Conservation (phyloP, 371 early-diverging fungal genomes). For the Apophysomyces variabilis region DNA sequence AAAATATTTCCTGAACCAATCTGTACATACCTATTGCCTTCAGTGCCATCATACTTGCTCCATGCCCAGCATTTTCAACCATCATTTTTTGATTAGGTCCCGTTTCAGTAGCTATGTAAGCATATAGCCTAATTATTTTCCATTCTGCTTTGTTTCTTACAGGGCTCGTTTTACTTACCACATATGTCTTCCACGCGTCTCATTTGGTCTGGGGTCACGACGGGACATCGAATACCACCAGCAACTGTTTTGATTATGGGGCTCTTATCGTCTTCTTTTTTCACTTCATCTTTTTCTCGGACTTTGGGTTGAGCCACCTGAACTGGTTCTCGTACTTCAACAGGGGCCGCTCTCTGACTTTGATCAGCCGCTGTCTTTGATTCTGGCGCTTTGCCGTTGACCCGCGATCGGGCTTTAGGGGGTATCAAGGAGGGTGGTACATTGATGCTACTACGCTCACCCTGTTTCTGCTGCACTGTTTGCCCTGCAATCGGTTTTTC, state of each 20-base stretch:
- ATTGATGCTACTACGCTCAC: conserved; percentile 6
- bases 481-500: background rate
- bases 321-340: background rate
- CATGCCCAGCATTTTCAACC: conserved; percentile 83
- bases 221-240: conserved; percentile 54
- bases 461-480: background rate
- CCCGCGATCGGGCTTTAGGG: conserved; percentile 30
- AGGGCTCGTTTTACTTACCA: conserved; percentile 24
- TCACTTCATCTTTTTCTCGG: background rate
- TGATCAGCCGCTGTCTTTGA: conserved; percentile 5
- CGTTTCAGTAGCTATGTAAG: conserved; percentile 42
- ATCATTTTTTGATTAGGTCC: conserved; percentile 74
- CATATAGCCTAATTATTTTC: background rate
- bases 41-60: conserved; percentile 73
- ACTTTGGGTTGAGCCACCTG: background rate
- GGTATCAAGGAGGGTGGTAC: conserved; percentile 36
- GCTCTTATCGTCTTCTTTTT: background rate
- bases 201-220: conserved; percentile 66
- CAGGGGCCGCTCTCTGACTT: background rate
- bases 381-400: conserved; percentile 9
- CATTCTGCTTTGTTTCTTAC: background rate
- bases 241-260: conserved; percentile 52
- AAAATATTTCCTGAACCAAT: background rate
- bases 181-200: conserved; percentile 61
- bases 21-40: conserved; percentile 61